Evolutionary conservation across 2,329 filamentous ascomycete genomes (phyloP).

Genomic region (Helotiales sp.): DNA sequence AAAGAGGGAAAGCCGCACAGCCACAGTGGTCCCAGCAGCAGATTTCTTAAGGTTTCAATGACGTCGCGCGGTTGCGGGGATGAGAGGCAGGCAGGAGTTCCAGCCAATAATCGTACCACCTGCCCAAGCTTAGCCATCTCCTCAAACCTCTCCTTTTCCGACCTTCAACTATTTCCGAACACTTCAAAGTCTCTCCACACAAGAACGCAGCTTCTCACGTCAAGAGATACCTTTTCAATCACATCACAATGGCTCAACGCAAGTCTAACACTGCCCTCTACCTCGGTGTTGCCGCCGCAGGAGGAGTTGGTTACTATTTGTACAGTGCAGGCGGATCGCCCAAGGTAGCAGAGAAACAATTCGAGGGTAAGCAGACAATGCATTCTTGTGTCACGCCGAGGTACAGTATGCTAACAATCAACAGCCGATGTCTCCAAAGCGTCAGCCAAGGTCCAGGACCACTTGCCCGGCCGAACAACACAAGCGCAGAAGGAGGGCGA

Average conservation of each 20-base stretch:
- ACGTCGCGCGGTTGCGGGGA: slow-evolving; percentile 5
- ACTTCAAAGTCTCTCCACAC: neutral
- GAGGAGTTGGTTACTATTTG: slow-evolving; percentile 83
- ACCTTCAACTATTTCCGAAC: neutral
- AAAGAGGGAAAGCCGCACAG: neutral
- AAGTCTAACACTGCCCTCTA: slow-evolving; percentile 41
- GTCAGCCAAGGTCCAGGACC: slow-evolving; percentile 63
- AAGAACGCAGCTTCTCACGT: neutral
- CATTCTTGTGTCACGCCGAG: neutral
- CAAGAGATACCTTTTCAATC: neutral
- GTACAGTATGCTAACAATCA: neutral
- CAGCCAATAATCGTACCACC: neutral
- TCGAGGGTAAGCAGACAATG: slow-evolving; percentile 66
- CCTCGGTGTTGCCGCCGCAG: slow-evolving; percentile 63
- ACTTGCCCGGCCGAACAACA: slow-evolving; percentile 62
- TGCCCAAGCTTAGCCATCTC: slow-evolving; percentile 1
- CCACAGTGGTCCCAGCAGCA: too few species aligned
- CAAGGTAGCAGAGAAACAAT: slow-evolving; percentile 80
- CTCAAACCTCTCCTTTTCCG: neutral
- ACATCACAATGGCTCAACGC: slow-evolving; percentile 34
- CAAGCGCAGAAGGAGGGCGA: slow-evolving; percentile 66
- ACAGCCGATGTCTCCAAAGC: slow-evolving; percentile 75
- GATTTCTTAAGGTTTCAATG: too few species aligned
- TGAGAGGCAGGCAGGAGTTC: neutral
- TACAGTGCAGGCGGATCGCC: slow-evolving; percentile 82